These are phyloP conservation scores for Xylaria longipes DNA, from an alignment of 495 filamentous ascomycete species.

Conservation along the genomic window DNA sequence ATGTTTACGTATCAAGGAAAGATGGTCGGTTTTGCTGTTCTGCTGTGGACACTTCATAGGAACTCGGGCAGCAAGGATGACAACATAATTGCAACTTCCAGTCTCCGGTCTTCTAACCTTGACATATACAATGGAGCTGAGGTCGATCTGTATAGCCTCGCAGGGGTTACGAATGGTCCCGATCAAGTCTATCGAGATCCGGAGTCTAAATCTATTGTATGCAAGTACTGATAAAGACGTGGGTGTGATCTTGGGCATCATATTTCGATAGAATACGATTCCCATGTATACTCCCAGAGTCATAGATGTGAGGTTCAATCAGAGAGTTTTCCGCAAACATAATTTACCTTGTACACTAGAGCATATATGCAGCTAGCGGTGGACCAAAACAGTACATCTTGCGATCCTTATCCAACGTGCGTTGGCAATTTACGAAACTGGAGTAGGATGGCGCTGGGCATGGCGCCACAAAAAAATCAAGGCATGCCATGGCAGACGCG, in stretches of 20 bases:
- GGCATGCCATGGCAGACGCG: conserved; percentile 1
- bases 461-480: conserved; percentile 7
- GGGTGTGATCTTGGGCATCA: background rate
- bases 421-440: background rate
- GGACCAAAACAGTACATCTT: background rate
- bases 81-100: conserved; percentile 21
- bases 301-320: background rate
- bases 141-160: background rate
- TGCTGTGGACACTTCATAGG: conserved; percentile 1
- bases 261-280: background rate
- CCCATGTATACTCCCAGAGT: background rate
- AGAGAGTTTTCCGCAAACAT: background rate
- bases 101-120: background rate
- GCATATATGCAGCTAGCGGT: background rate
- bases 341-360: background rate
- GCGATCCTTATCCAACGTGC: background rate
- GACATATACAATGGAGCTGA: conserved; percentile 6
- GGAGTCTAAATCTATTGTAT: background rate
- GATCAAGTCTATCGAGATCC: background rate
- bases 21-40: background rate
- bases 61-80: conserved; percentile 2
- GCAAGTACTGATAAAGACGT: background rate
- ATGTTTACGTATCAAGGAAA: background rate
- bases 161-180: conserved; percentile 1
- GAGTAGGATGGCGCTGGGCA: conserved; percentile 2